Evolutionary conservation across 2,329 filamentous ascomycete species (phyloP).

Genomic region (Pleomassaria siparia): DNA sequence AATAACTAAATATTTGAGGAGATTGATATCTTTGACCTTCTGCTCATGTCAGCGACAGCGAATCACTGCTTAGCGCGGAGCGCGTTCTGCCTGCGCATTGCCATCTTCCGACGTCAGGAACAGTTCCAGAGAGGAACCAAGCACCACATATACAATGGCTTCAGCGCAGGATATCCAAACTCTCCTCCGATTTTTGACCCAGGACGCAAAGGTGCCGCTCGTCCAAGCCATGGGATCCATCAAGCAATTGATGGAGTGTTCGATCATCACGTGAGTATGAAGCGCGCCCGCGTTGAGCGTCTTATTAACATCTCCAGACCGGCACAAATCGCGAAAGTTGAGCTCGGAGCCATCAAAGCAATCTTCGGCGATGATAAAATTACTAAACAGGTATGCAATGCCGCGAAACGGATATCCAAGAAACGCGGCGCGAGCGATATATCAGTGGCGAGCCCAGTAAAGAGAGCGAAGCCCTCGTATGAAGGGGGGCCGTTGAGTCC

Average conservation of each 20-base stretch:
- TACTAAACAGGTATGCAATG: slow-evolving; percentile 58
- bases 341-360: slow-evolving; percentile 46
- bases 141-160: slow-evolving; percentile 25
- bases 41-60: too few species aligned
- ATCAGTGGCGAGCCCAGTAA: slow-evolving; percentile 35
- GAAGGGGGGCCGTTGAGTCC: slow-evolving; percentile 45
- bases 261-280: slow-evolving; percentile 52
- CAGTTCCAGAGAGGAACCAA: not conserved
- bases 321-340: slow-evolving; percentile 53
- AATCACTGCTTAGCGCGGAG: not conserved
- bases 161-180: slow-evolving; percentile 45
- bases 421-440: slow-evolving; percentile 52
- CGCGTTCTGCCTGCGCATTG: not conserved
- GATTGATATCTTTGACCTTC: too few species aligned
- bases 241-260: slow-evolving; percentile 54
- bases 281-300: slow-evolving; percentile 13
- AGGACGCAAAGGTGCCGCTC: slow-evolving; percentile 60
- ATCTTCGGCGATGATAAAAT: slow-evolving; percentile 56
- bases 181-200: slow-evolving; percentile 59
- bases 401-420: slow-evolving; percentile 58
- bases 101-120: not conserved
- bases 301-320: slow-evolving; percentile 34
- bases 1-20: not conserved
- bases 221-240: slow-evolving; percentile 57
- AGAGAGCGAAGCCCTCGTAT: slow-evolving; percentile 37